Evolutionary conservation across 1,284 basidiomycete genomes (phyloP), one percentile per base, ranked within the genome.

Genomic region (Filobasidium uniguttulatum): DNA sequence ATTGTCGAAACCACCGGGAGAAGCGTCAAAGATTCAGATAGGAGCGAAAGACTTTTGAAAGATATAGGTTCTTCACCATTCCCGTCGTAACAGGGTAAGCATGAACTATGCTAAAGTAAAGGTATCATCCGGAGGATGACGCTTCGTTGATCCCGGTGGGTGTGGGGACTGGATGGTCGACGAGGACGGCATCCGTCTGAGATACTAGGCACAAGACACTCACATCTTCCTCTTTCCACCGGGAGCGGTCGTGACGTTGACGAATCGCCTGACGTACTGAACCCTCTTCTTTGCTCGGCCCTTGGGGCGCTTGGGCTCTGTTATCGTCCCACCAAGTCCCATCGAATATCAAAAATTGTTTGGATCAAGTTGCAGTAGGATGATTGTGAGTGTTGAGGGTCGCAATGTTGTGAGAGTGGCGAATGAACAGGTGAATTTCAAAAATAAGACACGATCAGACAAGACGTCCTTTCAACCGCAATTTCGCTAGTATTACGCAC

Each of bases 201-300:
- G 40, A 50, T 44, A 44, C 26, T 20, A 17, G 28, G 36, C 50
- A 31, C 50, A 19, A 14, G 52, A 52, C 25, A 85, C 88, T 79
- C 72, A 90, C 90, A 94, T 93, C 74, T 81, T 81, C 73, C 90
- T 81, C 79, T 96, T 96, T 73, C 89, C 90, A 61, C 85, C 84
- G 57, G 85, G 85, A 55, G 84, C 77, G 56, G 82, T 79, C 55
- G 85, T 88, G 58, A 91, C 89, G 72, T 94, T 96, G 64, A 97
- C 90, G 79, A 59, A 59, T 59, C 87, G 82, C 69, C 87, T 82
- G 76, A 89, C 89, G 80, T 93, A 94, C 62, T 93, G 75, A 55
- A 88, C 77, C 62, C 90, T 79, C 81, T 94, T 94, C 82, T 93
- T 88, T 58, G 90, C 90, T 69, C 90, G 86, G 62, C 90, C 90